Evolutionary conservation across 1,284 basidiomycete genomes (phyloP), one percentile per base, ranked within the genome.

Genomic region (Ganoderma meredithae): DNA sequence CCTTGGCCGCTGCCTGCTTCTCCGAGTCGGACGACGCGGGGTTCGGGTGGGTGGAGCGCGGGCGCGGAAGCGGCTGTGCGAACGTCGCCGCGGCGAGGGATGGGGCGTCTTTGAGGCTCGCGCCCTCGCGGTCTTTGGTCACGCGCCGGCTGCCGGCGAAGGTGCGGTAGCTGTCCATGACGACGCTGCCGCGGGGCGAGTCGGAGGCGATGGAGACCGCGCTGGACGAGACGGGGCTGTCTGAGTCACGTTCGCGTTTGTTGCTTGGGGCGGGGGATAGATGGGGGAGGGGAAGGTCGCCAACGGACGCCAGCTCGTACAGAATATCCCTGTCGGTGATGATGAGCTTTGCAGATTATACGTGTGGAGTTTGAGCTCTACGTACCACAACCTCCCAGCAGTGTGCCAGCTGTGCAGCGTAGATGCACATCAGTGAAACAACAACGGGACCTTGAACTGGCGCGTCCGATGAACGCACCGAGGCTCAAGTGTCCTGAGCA

Each of bases 261-360:
- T 87, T 84, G 65, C 76, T 83, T 0, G 81, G 73, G 3, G 70
- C 55, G 6, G 86, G 84, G 52, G 82, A 86, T 0, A 83, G 73
- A 62, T 86, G 81, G 10, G 89, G 87, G 1, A 92, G 79, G 0
- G 90, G 89, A 1, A 92, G 81, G 40, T 92, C 89, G 3, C 90
- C 89, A 7, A 88, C 87, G 10, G 84, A 88, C 1, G 90, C 90
- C 1, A 93, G 81, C 71, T 92, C 90, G 69, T 86, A 89, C 13
- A 93, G 77, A 55, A 92, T 85, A 71, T 92, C 90, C 86, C 89
- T 91, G 66, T 19, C 17, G 8, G 19, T 17, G 47, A 19, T 15
- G 43, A 47, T 61, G 7, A 61, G 27, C 25, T n/a, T 5, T 17
- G 6, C 25, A 9, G 33, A 7, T n/a, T 15, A 15, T n/a, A 61